Percentiles rank a stretch among this genome's conserved stretches.
Evolutionary conservation across 2,329 filamentous ascomycete genomes (phyloP).

Genomic region (Colletotrichum shisoi): DNA sequence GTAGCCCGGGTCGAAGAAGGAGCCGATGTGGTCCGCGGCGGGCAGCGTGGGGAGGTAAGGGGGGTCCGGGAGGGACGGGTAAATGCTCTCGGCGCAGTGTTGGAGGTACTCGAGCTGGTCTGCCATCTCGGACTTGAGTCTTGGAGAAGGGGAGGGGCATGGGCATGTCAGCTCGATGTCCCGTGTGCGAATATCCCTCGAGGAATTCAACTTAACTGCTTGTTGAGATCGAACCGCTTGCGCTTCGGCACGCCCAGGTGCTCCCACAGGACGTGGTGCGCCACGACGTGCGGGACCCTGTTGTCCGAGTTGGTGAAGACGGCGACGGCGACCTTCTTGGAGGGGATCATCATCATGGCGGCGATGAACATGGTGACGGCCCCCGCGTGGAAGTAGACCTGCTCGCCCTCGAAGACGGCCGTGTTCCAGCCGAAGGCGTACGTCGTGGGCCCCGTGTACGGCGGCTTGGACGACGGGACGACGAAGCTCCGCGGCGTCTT

Average conservation of each 20-base stretch:
- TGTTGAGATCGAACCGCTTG: slow-evolving; percentile 38
- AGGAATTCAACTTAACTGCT: too few relatives aligned
- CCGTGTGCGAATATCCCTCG: too few relatives aligned
- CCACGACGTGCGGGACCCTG: slow-evolving; percentile 40
- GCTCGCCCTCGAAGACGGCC: slow-evolving; percentile 42
- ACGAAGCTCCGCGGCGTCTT: slow-evolving; percentile 43
- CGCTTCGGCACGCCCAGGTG: slow-evolving; percentile 41
- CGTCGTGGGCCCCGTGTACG: slow-evolving; percentile 40
- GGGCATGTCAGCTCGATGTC: neutral
- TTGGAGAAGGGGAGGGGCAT: neutral
- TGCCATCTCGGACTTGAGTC: neutral
- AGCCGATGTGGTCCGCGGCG: slow-evolving; percentile 53
- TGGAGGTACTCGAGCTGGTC: slow-evolving; percentile 18
- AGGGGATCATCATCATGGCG: slow-evolving; percentile 48
- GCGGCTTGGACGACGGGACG: slow-evolving; percentile 18
- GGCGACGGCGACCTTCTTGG: slow-evolving; percentile 47
- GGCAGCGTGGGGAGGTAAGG: slow-evolving; percentile 49
- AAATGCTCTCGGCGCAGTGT: slow-evolving; percentile 40
- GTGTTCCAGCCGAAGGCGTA: slow-evolving; percentile 48
- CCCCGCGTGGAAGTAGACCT: slow-evolving; percentile 47
- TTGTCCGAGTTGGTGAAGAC: slow-evolving; percentile 44
- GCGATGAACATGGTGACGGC: slow-evolving; percentile 44
- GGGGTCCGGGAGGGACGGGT: slow-evolving; percentile 32
- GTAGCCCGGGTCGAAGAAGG: slow-evolving; percentile 49
- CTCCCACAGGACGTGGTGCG: slow-evolving; percentile 47